Base-by-base conservation (phyloP, 768 basidiomycete species). In the Podaxis rugospora region DNA sequence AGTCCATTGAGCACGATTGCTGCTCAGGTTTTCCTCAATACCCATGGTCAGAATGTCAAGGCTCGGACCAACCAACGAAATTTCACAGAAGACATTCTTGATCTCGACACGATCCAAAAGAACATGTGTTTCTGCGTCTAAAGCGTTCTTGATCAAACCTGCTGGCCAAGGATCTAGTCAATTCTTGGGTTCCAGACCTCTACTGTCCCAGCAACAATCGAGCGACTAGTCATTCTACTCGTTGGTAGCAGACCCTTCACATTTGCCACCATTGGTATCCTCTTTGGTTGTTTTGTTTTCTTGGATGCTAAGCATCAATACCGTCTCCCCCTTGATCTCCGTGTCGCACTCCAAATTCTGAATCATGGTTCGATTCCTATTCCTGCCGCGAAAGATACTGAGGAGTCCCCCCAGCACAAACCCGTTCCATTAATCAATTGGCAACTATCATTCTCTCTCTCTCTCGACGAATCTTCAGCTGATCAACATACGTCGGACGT, bases 101-200 rank as follows among this genome's bases (percentile, higher is more conserved):
- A 57, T 25, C n/a, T 47, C 18, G n/a, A 47, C 13, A 35, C 55
- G 5, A 49, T 57, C 9, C 44, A 57, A 21, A 44, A 21, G 18
- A 57, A 57, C 40, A 28, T 57, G 44, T 46, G 4, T 36, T 47
- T 57, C 55, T 10, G 55, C 55, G 3, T 47, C 55, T 1, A 57
- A 57, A 47, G 46, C 42, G 32, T 57, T 57, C 55, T 36, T 57
- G n/a, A 49, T 57, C 27, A 47, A 57, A 21, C 55, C 55, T 1
- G 27, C 18, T 7, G 55, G 42, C n/a, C 55, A 57, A 23, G 44
- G 32, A 28, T 23, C 4, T 14, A 16, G 27, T 39, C n/a, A 54
- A 35, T 54, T 54, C 13, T 18, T 2, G 52, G 52, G n/a, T 54
- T 54, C 11, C n/a, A 54, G 16, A 37, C 52, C 6, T n/a, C 21